Percentiles rank a stretch among this genome's conserved stretches.
These are phyloP conservation scores for Geranomyces michiganensis DNA, from an alignment of 192 early-diverging fungal species.

Conservation along the genomic window DNA sequence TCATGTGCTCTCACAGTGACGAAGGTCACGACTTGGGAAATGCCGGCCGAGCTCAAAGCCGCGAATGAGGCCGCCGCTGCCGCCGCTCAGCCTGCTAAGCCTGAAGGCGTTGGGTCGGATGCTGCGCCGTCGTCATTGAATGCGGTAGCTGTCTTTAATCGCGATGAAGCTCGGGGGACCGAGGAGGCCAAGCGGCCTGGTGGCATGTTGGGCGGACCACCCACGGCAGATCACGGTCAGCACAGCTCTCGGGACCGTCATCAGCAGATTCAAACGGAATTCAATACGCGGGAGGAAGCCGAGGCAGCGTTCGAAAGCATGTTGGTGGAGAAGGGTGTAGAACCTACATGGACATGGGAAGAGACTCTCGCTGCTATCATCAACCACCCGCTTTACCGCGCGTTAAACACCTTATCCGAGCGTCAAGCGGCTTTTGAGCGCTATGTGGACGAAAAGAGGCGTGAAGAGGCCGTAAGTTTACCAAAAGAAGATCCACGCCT, in stretches of 20 bases:
- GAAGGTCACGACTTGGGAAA: conserved; percentile 85
- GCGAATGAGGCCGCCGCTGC: conserved; percentile 3
- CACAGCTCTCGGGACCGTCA: no score
- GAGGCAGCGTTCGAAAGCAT: conserved; percentile 76
- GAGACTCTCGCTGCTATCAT: conserved; percentile 84
- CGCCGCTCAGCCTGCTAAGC: not conserved
- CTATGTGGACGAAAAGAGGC: conserved; percentile 64
- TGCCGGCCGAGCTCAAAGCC: conserved; percentile 74
- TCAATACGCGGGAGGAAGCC: conserved; percentile 78
- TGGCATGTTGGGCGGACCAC: no score
- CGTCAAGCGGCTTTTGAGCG: conserved; percentile 80
- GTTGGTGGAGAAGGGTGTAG: conserved; percentile 72
- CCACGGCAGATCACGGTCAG: no score
- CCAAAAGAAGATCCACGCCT: no score
- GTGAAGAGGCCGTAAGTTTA: conserved; percentile 46
- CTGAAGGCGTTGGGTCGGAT: no score
- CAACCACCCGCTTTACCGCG: conserved; percentile 81
- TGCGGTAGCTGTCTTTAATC: no score
- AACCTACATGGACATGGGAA: conserved; percentile 89
- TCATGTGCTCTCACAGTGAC: conserved; percentile 28
- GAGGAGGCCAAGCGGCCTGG: no score
- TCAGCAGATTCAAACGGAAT: conserved; percentile 49
- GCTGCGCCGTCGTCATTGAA: no score
- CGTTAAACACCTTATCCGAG: conserved; percentile 77
- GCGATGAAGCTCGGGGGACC: no score